These are phyloP conservation scores for Corymbia citriodora DNA, from an alignment of 441 rosid species.

Conservation along the genomic window DNA sequence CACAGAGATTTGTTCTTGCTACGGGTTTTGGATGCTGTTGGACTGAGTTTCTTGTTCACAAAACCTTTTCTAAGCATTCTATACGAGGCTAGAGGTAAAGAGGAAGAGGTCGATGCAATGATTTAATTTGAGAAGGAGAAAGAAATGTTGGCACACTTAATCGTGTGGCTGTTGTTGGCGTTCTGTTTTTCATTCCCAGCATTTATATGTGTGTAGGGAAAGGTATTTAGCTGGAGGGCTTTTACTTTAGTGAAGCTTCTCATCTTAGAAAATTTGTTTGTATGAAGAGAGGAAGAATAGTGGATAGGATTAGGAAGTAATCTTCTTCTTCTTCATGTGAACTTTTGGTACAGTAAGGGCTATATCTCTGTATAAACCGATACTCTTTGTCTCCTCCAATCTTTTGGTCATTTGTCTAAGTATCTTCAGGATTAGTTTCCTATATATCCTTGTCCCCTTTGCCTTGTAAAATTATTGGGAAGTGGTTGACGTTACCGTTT, in stretches of 20 bases:
- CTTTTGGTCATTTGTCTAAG: neutral
- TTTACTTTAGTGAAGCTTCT: neutral
- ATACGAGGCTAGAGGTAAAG: neutral
- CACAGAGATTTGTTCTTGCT: neutral
- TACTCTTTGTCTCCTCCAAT: neutral
- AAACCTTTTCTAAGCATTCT: neutral
- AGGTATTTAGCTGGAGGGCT: neutral
- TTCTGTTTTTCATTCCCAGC: neutral
- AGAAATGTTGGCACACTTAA: neutral
- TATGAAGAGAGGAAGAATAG: neutral
- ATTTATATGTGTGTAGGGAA: neutral
- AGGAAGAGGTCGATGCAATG: neutral
- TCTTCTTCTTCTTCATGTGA: neutral
- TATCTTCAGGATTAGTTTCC: neutral
- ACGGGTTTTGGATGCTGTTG: neutral
- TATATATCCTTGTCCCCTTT: neutral
- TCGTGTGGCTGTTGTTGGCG: neutral
- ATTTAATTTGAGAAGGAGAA: neutral
- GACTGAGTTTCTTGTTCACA: neutral
- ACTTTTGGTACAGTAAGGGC: neutral
- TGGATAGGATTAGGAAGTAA: neutral
- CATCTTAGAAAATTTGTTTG: neutral
- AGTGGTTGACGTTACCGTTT: neutral
- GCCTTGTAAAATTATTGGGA: neutral
- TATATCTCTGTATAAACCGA: neutral